These are phyloP conservation scores for Nannizziopsis arthrosporioides DNA, from an alignment of 2,329 filamentous ascomycete species.

Conservation along the genomic window DNA sequence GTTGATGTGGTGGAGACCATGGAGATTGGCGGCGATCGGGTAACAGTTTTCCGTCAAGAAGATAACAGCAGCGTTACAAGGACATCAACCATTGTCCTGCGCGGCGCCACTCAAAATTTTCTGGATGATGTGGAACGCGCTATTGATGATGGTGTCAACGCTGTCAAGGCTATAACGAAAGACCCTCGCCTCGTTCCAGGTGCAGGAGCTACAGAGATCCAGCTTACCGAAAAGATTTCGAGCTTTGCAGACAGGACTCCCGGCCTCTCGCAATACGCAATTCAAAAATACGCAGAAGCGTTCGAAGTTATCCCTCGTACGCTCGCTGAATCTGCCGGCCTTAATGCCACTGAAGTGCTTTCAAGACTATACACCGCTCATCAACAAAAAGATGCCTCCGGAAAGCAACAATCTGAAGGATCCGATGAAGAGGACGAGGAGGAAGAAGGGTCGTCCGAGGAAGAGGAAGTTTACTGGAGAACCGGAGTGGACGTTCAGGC, in stretches of 20 bases:
- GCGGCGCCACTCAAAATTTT: conserved; percentile 95
- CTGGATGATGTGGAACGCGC: conserved; percentile 94
- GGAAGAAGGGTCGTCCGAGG: conserved; percentile 29
- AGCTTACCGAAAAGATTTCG: conserved; percentile 84
- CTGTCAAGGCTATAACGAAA: conserved; percentile 94
- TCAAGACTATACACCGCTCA: conserved; percentile 88
- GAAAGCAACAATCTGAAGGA: conserved; percentile 46
- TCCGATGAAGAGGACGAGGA: conserved; percentile 39
- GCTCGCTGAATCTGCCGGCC: conserved; percentile 83
- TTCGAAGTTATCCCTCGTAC: conserved; percentile 95
- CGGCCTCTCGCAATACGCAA: conserved; percentile 87
- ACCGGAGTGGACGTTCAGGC: conserved; percentile 94
- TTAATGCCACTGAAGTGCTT: conserved; percentile 94
- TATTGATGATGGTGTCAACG: conserved; percentile 95
- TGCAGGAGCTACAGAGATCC: conserved; percentile 86
- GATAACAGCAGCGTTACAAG: conserved; percentile 64
- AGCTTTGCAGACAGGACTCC: conserved; percentile 84
- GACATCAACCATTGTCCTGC: conserved; percentile 85
- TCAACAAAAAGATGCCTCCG: conserved; percentile 38
- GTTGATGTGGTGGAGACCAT: conserved; percentile 93
- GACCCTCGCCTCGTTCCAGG: conserved; percentile 85
- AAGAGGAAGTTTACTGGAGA: conserved; percentile 71
- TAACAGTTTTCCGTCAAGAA: conserved; percentile 97
- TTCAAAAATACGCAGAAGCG: conserved; percentile 92
- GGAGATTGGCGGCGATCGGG: conserved; percentile 94